Base-by-base conservation (phyloP, 75 land plant genomes). In the Larix kaempferi region DNA sequence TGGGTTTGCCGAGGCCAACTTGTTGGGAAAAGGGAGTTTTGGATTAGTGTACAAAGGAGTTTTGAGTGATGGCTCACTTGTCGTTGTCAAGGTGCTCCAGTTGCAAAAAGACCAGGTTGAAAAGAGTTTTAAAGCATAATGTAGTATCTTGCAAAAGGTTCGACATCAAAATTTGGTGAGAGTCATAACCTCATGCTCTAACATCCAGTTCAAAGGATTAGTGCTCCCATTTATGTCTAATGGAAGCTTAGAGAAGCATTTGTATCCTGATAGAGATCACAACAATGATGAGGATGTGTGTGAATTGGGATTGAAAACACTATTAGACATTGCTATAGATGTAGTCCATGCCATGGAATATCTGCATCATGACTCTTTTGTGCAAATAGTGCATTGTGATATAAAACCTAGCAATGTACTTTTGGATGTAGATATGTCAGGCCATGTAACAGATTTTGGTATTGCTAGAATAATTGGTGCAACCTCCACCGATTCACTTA, bases 21-120 rank as follows among this genome's bases (percentile, higher is more conserved):
- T 78, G 21, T 14, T 78, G 25, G 80, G 61, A 10, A 39, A 14
- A 8, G 80, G 80, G 14, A 55, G 57, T 4, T 71, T 78, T 55
- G 77, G 80, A 13, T n/a, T 23, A 41, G 74, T 78, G 3, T 78
- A 21, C 29, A 78, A 78, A 71, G 80, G 80, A 17, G 21, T 44
- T 29, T 71, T 78, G 29, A 14, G 16, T 4, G 75, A 71, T 78
- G 35, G 76, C 26, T 71, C 7, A 16, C 27, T 71, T 16, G 74
- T 56, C 5, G 80, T 74, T 33, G 22, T 78, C 59, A 78, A 78
- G 59, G 55, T 76, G 23, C 54, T 76, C 15, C 10, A 76, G 8
- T 23, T 61, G 19, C 8, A 65, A 33, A 65, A 65, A 1, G 19
- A 33, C 29, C 19, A 65, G 35, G 16, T 14, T 33, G 15, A 65